These are phyloP conservation scores for Rhizopogon vinicolor DNA, from an alignment of 768 basidiomycete species.

Conservation along the genomic window DNA sequence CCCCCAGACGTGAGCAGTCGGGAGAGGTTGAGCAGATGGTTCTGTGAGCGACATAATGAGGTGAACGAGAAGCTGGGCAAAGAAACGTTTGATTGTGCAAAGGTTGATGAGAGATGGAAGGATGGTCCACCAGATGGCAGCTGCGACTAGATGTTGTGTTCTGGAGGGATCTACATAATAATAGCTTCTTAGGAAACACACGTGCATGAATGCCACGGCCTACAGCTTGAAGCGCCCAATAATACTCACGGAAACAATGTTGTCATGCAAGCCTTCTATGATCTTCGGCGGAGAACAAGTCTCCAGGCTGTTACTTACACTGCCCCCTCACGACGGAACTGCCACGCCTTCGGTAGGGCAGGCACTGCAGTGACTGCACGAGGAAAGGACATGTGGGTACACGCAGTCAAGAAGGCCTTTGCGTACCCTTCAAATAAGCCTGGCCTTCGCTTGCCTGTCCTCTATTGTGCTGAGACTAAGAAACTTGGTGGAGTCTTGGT, in stretches of 20 bases:
- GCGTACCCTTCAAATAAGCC: neutral
- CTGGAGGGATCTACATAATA: neutral
- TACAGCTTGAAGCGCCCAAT: neutral
- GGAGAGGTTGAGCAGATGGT: constrained; percentile 69
- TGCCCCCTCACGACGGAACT: too few relatives aligned
- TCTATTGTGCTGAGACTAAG: too few relatives aligned
- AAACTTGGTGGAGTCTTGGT: neutral
- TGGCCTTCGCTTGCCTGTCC: too few relatives aligned
- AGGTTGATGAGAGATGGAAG: constrained; percentile 86
- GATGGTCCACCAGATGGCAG: constrained; percentile 86
- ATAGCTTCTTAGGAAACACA: neutral
- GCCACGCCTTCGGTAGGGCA: too few relatives aligned
- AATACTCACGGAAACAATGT: neutral
- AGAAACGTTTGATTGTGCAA: constrained; percentile 74
- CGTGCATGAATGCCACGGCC: neutral
- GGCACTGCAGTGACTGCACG: neutral
- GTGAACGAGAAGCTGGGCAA: constrained; percentile 89
- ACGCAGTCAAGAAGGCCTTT: too few relatives aligned
- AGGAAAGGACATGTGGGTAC: neutral
- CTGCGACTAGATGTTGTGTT: constrained; percentile 56
- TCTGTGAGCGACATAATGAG: constrained; percentile 90
- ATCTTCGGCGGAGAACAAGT: neutral
- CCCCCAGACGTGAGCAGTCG: constrained; percentile 80
- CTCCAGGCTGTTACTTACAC: neutral
- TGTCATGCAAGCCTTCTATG: neutral